A percentile compares a stretch with the other conserved stretches of the same genome.
These are phyloP conservation scores for Discostella stelligera DNA, from an alignment of 352 stramenopile species.

Conservation along the genomic window DNA sequence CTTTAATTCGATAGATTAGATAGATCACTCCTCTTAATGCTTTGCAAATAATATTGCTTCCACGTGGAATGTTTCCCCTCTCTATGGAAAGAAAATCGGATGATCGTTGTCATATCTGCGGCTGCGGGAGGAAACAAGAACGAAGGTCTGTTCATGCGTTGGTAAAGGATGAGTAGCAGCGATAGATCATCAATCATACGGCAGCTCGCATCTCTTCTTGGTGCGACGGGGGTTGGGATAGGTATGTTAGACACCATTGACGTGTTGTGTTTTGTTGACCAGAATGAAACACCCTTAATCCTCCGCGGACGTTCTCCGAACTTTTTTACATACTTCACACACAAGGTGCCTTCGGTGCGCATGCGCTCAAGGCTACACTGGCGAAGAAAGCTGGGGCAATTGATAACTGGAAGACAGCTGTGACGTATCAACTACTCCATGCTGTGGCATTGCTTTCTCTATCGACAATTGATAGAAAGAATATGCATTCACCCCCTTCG, in stretches of 20 bases:
- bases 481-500: background rate
- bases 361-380: slow-evolving; percentile 69
- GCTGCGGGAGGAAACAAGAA: too few species aligned
- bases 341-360: slow-evolving; percentile 75
- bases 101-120: too few species aligned
- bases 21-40: too few species aligned
- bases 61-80: too few species aligned
- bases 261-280: background rate
- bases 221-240: slow-evolving; percentile 41
- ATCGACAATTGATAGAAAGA: slow-evolving; percentile 41
- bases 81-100: too few species aligned
- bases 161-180: slow-evolving; percentile 12
- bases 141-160: too few species aligned
- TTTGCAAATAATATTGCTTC: too few species aligned
- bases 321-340: too few species aligned
- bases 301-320: background rate
- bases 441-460: slow-evolving; percentile 70
- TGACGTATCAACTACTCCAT: slow-evolving; percentile 78
- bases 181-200: slow-evolving; percentile 29
- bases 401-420: slow-evolving; percentile 74
- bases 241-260: slow-evolving; percentile 5
- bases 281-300: background rate
- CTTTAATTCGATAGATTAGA: background rate
- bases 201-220: slow-evolving; percentile 35
- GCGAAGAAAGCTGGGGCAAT: slow-evolving; percentile 37